Conservation (phyloP, 768 basidiomycete genomes). For the Boletus edulis region DNA sequence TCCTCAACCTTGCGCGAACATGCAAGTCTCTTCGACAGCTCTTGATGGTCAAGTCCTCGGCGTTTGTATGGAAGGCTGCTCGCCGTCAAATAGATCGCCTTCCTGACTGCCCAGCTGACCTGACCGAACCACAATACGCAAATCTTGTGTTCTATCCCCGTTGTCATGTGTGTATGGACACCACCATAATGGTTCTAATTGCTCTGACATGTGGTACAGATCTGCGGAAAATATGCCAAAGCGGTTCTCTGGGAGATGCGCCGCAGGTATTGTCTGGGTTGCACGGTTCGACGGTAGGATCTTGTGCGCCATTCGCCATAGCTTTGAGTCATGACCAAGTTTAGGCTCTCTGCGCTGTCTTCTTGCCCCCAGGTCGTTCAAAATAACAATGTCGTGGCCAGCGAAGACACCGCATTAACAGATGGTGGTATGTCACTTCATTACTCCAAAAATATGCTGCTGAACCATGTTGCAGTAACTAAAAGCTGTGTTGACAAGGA, state of each 20-base stretch:
- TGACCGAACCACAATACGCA: conserved; percentile 1
- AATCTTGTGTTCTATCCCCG: neutral
- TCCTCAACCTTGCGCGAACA: neutral
- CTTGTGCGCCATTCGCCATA: neutral
- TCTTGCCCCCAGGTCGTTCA: neutral
- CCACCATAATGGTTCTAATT: too few relatives aligned
- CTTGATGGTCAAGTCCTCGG: neutral
- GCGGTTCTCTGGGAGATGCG: neutral
- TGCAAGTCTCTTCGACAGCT: neutral
- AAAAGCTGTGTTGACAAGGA: neutral
- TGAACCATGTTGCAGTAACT: neutral
- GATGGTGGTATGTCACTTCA: neutral
- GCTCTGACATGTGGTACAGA: neutral
- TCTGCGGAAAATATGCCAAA: neutral
- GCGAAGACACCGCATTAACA: neutral
- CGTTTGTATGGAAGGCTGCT: neutral
- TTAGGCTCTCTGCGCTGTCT: neutral
- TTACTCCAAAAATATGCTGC: neutral
- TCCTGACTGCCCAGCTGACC: neutral
- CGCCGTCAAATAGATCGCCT: neutral
- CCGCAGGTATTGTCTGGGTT: neutral
- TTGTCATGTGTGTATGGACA: too few relatives aligned
- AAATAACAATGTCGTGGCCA: neutral
- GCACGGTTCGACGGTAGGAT: neutral
- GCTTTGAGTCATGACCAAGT: neutral